A percentile compares a stretch with the other conserved stretches of the same genome.
Evolutionary conservation across 345 rosid species (phyloP).

Genomic region (Cochlearia excelsa): DNA sequence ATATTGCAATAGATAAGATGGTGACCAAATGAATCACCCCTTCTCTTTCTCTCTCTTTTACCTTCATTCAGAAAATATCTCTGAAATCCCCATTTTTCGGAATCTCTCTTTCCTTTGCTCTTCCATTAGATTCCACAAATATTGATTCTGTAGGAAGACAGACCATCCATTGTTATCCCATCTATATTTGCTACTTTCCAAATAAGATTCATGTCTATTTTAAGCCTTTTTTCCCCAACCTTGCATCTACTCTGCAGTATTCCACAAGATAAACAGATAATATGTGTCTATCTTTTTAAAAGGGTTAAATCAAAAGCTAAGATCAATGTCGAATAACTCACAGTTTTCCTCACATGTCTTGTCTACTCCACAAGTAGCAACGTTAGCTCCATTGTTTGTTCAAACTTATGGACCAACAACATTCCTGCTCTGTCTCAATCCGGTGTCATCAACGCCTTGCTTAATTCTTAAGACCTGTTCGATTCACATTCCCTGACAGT

Average conservation of each 20-base stretch:
- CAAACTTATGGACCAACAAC: conserved; percentile 30
- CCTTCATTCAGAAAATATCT: conserved; percentile 27
- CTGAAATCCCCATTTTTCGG: conserved; percentile 25
- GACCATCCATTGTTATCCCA: conserved; percentile 28
- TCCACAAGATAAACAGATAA: conserved; percentile 1
- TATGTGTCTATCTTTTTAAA: conserved; percentile 1
- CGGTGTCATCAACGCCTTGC: conserved; percentile 17
- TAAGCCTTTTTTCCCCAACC: conserved; percentile 25
- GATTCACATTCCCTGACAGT: too few relatives aligned
- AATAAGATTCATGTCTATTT: conserved; percentile 24
- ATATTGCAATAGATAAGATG: conserved; percentile 13
- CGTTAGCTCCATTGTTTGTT: conserved; percentile 14
- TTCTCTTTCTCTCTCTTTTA: conserved; percentile 11
- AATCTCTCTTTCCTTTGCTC: conserved; percentile 11
- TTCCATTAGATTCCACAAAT: conserved; percentile 23
- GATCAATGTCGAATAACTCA: conserved; percentile 21
- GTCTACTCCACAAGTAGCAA: conserved; percentile 20
- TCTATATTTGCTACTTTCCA: conserved; percentile 32
- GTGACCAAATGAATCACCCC: neutral
- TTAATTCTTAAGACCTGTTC: too few relatives aligned
- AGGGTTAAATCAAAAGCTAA: conserved; percentile 33
- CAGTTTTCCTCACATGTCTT: conserved; percentile 7
- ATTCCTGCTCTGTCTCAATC: conserved; percentile 33
- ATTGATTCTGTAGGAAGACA: conserved; percentile 15
- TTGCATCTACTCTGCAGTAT: conserved; percentile 17